Conservation (phyloP, 164 flowering plant species). For the Saururus chinensis region DNA sequence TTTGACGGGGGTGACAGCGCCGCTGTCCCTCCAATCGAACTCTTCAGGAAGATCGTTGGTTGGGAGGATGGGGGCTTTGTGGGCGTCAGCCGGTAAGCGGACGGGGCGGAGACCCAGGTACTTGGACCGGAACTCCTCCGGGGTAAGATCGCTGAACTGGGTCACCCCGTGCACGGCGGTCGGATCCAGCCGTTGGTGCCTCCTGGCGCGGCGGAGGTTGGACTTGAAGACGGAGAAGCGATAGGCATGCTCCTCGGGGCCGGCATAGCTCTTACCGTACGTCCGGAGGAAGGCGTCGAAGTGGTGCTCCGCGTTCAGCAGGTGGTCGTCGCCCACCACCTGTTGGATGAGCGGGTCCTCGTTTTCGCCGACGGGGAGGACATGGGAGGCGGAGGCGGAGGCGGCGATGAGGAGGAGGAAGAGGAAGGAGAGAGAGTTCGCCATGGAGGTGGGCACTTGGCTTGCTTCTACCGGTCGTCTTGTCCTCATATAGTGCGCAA, state of each 20-base stretch:
- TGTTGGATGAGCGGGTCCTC: slow-evolving; percentile 21
- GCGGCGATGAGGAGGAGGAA: not conserved
- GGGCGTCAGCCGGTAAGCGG: slow-evolving; percentile 43
- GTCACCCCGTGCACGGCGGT: slow-evolving; percentile 83
- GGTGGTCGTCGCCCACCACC: slow-evolving; percentile 20
- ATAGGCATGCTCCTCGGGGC: slow-evolving; percentile 64
- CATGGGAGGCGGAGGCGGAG: not conserved
- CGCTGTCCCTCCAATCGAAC: slow-evolving; percentile 89
- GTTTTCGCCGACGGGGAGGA: not conserved
- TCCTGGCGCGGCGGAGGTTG: slow-evolving; percentile 62
- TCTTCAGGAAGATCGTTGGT: slow-evolving; percentile 66
- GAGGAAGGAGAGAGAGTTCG: not conserved
- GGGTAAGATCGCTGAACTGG: slow-evolving; percentile 81
- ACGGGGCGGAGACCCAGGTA: slow-evolving; percentile 42
- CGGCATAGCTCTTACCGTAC: slow-evolving; percentile 50
- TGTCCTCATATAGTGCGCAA: too few species aligned
- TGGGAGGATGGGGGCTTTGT: slow-evolving; percentile 75
- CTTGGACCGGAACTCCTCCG: slow-evolving; percentile 51
- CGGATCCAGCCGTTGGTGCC: slow-evolving; percentile 74
- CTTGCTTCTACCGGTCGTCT: too few species aligned
- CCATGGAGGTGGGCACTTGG: not conserved
- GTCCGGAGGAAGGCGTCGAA: slow-evolving; percentile 48
- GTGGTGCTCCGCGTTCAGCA: slow-evolving; percentile 52
- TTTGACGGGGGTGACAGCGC: slow-evolving; percentile 80
- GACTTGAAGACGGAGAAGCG: slow-evolving; percentile 62